Conservation (phyloP, 305 asterid genomes). For the Salvia sclarea region DNA sequence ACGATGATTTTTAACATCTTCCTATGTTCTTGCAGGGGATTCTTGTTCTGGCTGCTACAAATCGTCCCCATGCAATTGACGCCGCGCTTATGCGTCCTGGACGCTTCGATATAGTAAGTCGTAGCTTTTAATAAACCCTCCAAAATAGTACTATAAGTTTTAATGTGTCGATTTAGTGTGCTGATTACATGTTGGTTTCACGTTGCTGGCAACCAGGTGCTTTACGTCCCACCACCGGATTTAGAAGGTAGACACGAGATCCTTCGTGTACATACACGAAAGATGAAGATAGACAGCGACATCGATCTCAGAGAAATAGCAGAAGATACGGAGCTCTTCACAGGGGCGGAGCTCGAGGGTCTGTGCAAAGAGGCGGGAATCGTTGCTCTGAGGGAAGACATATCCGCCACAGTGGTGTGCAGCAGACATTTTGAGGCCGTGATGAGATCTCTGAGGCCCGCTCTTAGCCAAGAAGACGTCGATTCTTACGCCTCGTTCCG, state of each 20-base stretch:
- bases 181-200: neutral
- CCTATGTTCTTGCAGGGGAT: constrained; percentile 57
- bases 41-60: constrained; percentile 97
- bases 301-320: constrained; percentile 72
- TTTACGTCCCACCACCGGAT: constrained; percentile 91
- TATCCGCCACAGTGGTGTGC: constrained; percentile 63
- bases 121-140: neutral
- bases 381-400: constrained; percentile 81
- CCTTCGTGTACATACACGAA: constrained; percentile 73
- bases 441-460: constrained; percentile 60
- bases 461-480: constrained; percentile 58
- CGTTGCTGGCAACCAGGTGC: constrained; percentile 50
- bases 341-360: constrained; percentile 89
- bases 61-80: constrained; percentile 91
- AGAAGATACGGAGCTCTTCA: constrained; percentile 67
- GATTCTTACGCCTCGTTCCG: constrained; percentile 63
- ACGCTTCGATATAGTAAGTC: constrained; percentile 83
- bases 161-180: neutral
- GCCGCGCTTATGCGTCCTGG: constrained; percentile 96
- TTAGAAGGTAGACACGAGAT: constrained; percentile 72
- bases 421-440: constrained; percentile 69
- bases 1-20: neutral
- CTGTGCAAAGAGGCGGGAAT: constrained; percentile 89
- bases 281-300: constrained; percentile 56
- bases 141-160: neutral